Conservation (phyloP, 345 rosid species). For the Brassica juncea region DNA sequence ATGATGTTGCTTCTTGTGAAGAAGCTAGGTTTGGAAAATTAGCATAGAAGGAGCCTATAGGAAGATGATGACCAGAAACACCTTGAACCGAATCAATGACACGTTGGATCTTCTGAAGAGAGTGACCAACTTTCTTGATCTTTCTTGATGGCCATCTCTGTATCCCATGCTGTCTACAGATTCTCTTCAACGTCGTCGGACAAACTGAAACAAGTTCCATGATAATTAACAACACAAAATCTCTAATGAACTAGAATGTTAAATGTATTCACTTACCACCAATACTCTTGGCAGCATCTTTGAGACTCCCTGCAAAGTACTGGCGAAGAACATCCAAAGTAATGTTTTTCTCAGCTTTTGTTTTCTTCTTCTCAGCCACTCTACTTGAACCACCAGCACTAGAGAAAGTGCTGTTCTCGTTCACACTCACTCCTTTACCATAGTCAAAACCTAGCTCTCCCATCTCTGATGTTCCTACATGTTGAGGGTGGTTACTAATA, state of each 20-base stretch:
- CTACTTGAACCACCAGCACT: constrained; percentile 39
- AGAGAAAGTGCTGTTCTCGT: constrained; percentile 51
- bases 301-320: constrained; percentile 51
- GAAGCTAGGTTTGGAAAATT: constrained; percentile 63
- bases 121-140: constrained; percentile 89
- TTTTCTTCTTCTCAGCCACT: constrained; percentile 38
- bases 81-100: constrained; percentile 84
- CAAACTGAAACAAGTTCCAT: constrained; percentile 60
- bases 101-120: constrained; percentile 76
- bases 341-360: neutral
- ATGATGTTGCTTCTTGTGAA: constrained; percentile 18
- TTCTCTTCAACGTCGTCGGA: constrained; percentile 94
- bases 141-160: constrained; percentile 94
- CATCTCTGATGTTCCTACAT: constrained; percentile 34
- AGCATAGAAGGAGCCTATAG: constrained; percentile 67
- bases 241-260: neutral
- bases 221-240: constrained; percentile 8
- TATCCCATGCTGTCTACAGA: constrained; percentile 88
- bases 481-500: constrained; percentile 35
- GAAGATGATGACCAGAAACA: constrained; percentile 59
- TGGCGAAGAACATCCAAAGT: neutral
- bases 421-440: constrained; percentile 48
- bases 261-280: constrained; percentile 59
- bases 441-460: constrained; percentile 41
- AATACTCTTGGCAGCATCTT: constrained; percentile 90